phyloP scores from a whole-genome alignment of 805 yeast genomes.

The Candida parachauliodes region DNA sequence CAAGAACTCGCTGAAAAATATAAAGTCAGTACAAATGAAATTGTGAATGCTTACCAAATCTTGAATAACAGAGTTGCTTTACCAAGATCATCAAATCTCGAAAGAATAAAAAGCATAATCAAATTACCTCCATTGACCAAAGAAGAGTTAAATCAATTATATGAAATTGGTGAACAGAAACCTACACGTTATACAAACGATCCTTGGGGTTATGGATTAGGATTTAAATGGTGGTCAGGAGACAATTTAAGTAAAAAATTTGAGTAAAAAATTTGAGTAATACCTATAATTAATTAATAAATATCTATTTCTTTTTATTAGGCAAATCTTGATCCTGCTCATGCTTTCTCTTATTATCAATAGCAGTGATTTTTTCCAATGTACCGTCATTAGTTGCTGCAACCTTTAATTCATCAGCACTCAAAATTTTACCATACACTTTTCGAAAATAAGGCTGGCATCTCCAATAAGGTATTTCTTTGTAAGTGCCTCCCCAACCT shows the following conservation, averaged over 20 bases:
- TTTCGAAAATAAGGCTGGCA: conserved; percentile 93
- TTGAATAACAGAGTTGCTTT: conserved; percentile 57
- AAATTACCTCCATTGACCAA: conserved; percentile 31
- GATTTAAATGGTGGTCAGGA: conserved; percentile 36
- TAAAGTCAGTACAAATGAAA: conserved; percentile 48
- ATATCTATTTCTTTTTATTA: not conserved
- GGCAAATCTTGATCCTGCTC: not conserved
- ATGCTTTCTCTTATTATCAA: not conserved
- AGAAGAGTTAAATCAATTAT: conserved; percentile 32
- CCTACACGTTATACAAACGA: conserved; percentile 32
- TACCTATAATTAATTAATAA: too few species aligned
- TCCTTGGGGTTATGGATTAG: conserved; percentile 36
- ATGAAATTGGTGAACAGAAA: conserved; percentile 32
- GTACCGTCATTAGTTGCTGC: conserved; percentile 22
- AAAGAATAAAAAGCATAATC: conserved; percentile 48
- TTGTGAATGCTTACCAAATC: conserved; percentile 60
- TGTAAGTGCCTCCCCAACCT: conserved; percentile 79
- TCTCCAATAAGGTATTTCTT: conserved; percentile 88
- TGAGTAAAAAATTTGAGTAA: conserved; percentile 20
- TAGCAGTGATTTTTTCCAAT: not conserved
- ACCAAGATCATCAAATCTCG: conserved; percentile 70
- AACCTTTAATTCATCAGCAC: conserved; percentile 32
- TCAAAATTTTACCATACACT: conserved; percentile 67
- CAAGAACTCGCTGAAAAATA: conserved; percentile 55
- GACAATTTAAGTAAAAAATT: conserved; percentile 25